phyloP scores from a whole-genome alignment of 169 alveolate species.

The Cryptosporidium bovis region DNA sequence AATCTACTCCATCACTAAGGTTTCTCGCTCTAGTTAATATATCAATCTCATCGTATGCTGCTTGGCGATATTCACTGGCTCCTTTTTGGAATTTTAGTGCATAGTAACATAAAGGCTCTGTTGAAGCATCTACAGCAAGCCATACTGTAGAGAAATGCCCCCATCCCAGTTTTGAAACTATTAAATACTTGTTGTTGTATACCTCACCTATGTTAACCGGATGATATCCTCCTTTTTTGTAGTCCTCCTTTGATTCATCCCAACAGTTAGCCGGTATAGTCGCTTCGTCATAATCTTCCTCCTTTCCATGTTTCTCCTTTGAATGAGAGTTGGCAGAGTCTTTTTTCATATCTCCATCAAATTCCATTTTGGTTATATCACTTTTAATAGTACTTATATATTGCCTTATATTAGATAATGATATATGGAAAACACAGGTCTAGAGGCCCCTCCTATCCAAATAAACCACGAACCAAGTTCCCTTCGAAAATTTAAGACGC shows the following conservation, averaged over 20 bases:
- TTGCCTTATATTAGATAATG: not conserved
- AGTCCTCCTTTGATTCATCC: slow-evolving; percentile 69
- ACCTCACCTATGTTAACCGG: slow-evolving; percentile 95
- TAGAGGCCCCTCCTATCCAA: too few relatives aligned
- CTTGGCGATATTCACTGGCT: slow-evolving; percentile 96
- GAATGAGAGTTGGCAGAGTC: not conserved
- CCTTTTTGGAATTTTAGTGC: slow-evolving; percentile 97
- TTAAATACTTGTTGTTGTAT: slow-evolving; percentile 91
- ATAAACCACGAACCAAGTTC: too few relatives aligned
- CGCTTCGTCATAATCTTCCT: slow-evolving; percentile 49
- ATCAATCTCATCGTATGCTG: slow-evolving; percentile 98
- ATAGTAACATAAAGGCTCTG: slow-evolving; percentile 89
- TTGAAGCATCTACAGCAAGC: slow-evolving; percentile 93
- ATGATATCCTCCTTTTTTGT: slow-evolving; percentile 91
- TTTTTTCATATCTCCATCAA: not conserved
- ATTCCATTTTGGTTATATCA: not conserved
- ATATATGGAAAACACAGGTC: too few relatives aligned
- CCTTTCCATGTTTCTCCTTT: not conserved
- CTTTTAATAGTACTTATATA: not conserved
- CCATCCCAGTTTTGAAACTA: slow-evolving; percentile 98
- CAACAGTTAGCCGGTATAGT: slow-evolving; percentile 66
- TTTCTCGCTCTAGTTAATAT: slow-evolving; percentile 89
- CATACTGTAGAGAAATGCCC: slow-evolving; percentile 99
- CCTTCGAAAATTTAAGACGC: too few relatives aligned
- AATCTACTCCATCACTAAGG: slow-evolving; percentile 78